phyloP scores from a whole-genome alignment of 371 early-diverging fungal species.

The Encephalitozoon intestinalis region DNA sequence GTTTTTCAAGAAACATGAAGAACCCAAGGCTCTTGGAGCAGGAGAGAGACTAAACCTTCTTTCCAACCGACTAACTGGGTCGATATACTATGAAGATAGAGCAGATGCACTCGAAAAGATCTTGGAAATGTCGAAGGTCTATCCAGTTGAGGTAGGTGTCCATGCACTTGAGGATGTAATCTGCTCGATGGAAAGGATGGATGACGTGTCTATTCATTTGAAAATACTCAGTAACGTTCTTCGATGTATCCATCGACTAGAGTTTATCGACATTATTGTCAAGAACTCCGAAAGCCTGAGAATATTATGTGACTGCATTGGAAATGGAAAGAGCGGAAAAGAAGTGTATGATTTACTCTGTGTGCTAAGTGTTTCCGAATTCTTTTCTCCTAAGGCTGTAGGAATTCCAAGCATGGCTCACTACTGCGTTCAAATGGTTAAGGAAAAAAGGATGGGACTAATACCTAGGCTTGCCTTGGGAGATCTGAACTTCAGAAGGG shows the following conservation, averaged over 20 bases:
- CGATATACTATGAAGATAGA: constrained; percentile 19
- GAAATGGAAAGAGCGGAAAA: background rate
- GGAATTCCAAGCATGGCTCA: background rate
- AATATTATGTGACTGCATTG: background rate
- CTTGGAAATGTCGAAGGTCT: background rate
- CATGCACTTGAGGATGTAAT: constrained; percentile 1
- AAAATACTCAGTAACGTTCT: background rate
- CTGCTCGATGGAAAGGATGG: constrained; percentile 3
- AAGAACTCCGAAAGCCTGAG: background rate
- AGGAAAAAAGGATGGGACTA: background rate
- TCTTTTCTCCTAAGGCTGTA: background rate
- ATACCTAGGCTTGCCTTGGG: background rate
- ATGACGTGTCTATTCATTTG: constrained; percentile 8
- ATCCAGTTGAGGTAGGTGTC: constrained; percentile 5
- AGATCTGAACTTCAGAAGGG: constrained; percentile 11
- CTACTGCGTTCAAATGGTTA: background rate
- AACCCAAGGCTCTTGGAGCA: background rate
- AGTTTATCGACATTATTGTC: constrained; percentile 20
- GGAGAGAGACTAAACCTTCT: constrained; percentile 6
- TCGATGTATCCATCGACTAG: background rate
- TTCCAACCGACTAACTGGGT: background rate
- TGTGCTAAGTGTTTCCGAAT: background rate
- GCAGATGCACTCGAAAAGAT: constrained; percentile 11
- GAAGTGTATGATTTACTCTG: background rate
- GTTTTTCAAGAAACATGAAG: constrained; percentile 14